These are phyloP conservation scores for Sugiyamaella chiloensis DNA, from an alignment of 805 yeast species.

Conservation along the genomic window DNA sequence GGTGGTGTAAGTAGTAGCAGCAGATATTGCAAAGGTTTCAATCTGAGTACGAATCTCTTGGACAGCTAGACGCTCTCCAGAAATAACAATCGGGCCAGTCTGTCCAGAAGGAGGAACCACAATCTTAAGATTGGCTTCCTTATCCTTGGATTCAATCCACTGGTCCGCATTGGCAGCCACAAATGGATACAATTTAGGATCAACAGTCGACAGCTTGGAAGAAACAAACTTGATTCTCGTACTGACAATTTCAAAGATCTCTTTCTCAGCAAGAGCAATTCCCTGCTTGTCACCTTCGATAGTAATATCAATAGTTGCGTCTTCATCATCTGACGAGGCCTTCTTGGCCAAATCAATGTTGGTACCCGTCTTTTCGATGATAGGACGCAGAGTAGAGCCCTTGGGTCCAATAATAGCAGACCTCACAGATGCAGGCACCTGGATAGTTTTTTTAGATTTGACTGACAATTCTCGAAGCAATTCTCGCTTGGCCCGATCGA, in stretches of 20 bases:
- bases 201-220: constrained; percentile 24
- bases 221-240: constrained; percentile 56
- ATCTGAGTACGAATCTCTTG: constrained; percentile 53
- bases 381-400: constrained; percentile 79
- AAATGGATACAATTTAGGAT: constrained; percentile 29
- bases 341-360: constrained; percentile 59
- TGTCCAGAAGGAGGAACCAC: background rate
- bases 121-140: constrained; percentile 2
- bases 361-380: constrained; percentile 62
- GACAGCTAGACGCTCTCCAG: constrained; percentile 71
- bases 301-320: constrained; percentile 56
- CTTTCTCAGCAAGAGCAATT: constrained; percentile 65
- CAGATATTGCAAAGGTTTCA: constrained; percentile 41
- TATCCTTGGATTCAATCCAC: constrained; percentile 14
- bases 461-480: constrained; percentile 72
- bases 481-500: constrained; percentile 68
- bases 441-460: constrained; percentile 59
- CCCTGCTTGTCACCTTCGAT: constrained; percentile 86
- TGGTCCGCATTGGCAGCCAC: constrained; percentile 16
- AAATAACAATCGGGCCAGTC: constrained; percentile 46
- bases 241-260: constrained; percentile 68
- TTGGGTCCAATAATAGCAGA: constrained; percentile 82
- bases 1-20: constrained; percentile 45
- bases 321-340: constrained; percentile 46
- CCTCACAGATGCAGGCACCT: constrained; percentile 73